Evolutionary conservation across 2,329 filamentous ascomycete genomes (phyloP), one percentile per base, ranked within the genome.

Genomic region (Verticillium nubilum): DNA sequence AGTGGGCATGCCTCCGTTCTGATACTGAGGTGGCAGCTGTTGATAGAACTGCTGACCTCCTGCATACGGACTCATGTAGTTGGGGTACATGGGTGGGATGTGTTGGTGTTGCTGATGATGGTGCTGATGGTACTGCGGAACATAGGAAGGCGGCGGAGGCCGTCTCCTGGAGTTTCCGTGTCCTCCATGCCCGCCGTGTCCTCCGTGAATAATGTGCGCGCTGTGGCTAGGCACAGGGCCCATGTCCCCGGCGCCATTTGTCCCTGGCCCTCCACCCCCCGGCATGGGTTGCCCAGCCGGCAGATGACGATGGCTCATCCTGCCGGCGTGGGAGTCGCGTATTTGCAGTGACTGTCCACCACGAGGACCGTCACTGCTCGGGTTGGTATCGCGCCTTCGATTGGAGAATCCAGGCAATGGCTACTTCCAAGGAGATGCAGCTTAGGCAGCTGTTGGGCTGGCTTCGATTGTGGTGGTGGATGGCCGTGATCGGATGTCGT

Each of bases 291-390:
- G 86, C 82, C 88, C 88, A 85, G 86, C 86, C 85, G 87, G 86
- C 86, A 89, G 86, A 88, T 88, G 86, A 83, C 80, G 83, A 77
- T 80, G 80, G 79, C 86, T 89, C 88, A 91, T 91, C 87, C 83
- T 90, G 84, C 85, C 86, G 85, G 84, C 83, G 77, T 84, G 81
- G 83, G 83, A 73, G 67, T 69, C 61, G 63, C 62, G 61, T 60
- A 31, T 57, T 57, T 63, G 62, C 61, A 64, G 62, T 64, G 62
- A 63, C 61, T 54, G 62, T 63, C 62, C 62, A 64, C 61, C 61
- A 50, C 58, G 59, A 59, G 62, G 58, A 58, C 62, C 56, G 61
- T 60, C 62, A 64, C 62, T 64, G 62, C 58, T 19, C n/a, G 42
- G 42, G 7, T 50, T 19, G 42, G 52, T 28, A n/a, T 7, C 52